Percentiles rank a stretch among this genome's conserved stretches.
Evolutionary conservation across 768 basidiomycete species (phyloP).

Genomic region (Podaxis sp.): DNA sequence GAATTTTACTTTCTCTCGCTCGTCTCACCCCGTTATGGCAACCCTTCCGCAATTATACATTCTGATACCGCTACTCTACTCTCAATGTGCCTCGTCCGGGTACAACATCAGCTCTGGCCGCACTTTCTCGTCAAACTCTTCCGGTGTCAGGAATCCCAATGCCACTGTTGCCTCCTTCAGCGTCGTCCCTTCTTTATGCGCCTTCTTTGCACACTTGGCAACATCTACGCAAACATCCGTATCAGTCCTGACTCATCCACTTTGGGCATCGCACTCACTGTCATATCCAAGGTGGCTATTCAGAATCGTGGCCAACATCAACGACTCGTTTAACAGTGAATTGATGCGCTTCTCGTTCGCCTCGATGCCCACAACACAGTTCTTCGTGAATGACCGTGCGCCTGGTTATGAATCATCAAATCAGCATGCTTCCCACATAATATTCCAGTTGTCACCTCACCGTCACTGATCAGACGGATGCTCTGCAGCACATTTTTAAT

Average conservation of each 20-base stretch:
- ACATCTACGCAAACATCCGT: constrained; percentile 58
- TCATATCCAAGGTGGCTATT: constrained; percentile 97
- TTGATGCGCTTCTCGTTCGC: constrained; percentile 95
- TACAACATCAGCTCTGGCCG: constrained; percentile 88
- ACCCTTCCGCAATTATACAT: constrained; percentile 15
- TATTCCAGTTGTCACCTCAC: constrained; percentile 33
- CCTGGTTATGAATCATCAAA: constrained; percentile 34
- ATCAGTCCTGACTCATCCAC: constrained; percentile 8
- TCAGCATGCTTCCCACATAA: constrained; percentile 7
- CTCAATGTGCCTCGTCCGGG: constrained; percentile 39
- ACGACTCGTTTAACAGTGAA: constrained; percentile 84
- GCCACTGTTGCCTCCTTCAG: constrained; percentile 91
- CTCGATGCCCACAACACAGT: constrained; percentile 94
- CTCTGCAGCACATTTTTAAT: constrained; percentile 98
- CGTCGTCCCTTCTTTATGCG: constrained; percentile 97
- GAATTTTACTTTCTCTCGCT: constrained; percentile 7
- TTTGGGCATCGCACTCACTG: constrained; percentile 50
- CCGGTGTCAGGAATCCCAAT: constrained; percentile 78
- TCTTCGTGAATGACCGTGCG: constrained; percentile 91
- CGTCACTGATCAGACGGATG: constrained; percentile 90
- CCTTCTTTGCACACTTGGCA: constrained; percentile 98
- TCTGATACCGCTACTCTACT: constrained; percentile 15
- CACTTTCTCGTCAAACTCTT: constrained; percentile 94
- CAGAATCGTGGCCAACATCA: constrained; percentile 97
- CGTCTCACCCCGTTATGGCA: constrained; percentile 2